These are phyloP conservation scores for Micractinium sp. DNA, from an alignment of 139 green algal species.

Conservation along the genomic window DNA sequence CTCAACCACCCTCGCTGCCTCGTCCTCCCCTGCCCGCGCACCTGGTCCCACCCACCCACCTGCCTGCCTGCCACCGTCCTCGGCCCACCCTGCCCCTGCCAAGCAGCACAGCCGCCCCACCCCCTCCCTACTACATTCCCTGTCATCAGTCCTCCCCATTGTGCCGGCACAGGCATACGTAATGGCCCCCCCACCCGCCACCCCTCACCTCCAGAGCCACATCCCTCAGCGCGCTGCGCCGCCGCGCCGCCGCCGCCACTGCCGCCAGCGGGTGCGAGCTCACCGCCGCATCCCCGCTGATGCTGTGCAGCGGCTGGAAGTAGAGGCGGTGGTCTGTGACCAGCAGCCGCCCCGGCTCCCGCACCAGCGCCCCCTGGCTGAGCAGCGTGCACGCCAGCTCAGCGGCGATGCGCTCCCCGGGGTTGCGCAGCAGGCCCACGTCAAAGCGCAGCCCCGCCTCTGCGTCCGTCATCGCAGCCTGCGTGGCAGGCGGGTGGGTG, in stretches of 20 bases:
- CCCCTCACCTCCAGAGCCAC: slow-evolving; percentile 81
- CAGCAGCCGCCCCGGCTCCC: slow-evolving; percentile 76
- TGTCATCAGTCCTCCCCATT: too few relatives aligned
- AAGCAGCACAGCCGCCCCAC: too few relatives aligned
- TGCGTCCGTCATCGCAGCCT: slow-evolving; percentile 37
- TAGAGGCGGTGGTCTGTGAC: slow-evolving; percentile 83
- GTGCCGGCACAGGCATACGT: too few relatives aligned
- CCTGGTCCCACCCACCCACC: too few relatives aligned
- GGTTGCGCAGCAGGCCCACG: slow-evolving; percentile 61
- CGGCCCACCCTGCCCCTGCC: too few relatives aligned
- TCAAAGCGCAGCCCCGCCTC: slow-evolving; percentile 76
- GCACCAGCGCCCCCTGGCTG: slow-evolving; percentile 51
- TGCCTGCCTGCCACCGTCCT: slow-evolving; percentile 37
- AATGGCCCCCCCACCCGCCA: too few relatives aligned
- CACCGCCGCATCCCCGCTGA: slow-evolving; percentile 67
- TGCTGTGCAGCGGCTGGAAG: slow-evolving; percentile 84
- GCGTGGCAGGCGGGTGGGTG: background rate
- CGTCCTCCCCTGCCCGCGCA: too few relatives aligned
- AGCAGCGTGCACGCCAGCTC: slow-evolving; percentile 50
- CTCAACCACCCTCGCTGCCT: too few relatives aligned
- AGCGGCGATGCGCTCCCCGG: slow-evolving; percentile 68
- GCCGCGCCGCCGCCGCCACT: slow-evolving; percentile 75
- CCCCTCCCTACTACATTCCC: too few relatives aligned
- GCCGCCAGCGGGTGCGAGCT: slow-evolving; percentile 70
- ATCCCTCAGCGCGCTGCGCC: slow-evolving; percentile 69